Evolutionary conservation across 495 filamentous ascomycete genomes (phyloP), one percentile per base, ranked within the genome.

Genomic region (Lophiostoma macrostomum): DNA sequence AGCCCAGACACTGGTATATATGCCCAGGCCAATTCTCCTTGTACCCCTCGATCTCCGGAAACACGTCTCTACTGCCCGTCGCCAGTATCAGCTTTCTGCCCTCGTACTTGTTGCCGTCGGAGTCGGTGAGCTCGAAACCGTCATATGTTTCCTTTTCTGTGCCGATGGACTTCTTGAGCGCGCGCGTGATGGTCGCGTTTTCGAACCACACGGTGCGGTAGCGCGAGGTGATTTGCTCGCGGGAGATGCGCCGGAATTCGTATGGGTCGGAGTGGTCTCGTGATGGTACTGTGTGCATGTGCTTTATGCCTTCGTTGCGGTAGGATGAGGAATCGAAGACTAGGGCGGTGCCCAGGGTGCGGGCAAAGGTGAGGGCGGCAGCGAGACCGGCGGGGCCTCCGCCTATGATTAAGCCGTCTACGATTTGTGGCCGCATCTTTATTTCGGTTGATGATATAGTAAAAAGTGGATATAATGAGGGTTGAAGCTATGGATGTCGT

Each of bases 351-450:
- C 74, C 67, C 4, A 68, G 61, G 14, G 73, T 70, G 19, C 81
- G 79, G 0, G 73, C 73, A 2, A 82, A 70, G 5, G 56, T 63
- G 1, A 65, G 35, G 3, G 79, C 80, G 7, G 67, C 64, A 0
- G 75, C 57, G 8, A 85, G 72, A 7, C 80, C 82, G 5, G 77
- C 76, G 3, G 80, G 80, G 3, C 81, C 81, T 27, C 60, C 73
- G 56, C 81, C 81, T 23, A 84, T 71, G 62, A 85, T 76, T 12
- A 83, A 69, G 43, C 64, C 73, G 51, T 83, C 80, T 56, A 38
- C n/a, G 24, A 60, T 45, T 16, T 45, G 38, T 30, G 55, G 53
- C 8, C 34, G 35, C 20, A 37, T 34, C n/a, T n/a, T n/a, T n/a
- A n/a, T n/a, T n/a, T n/a, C n/a, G n/a, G n/a, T n/a, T n/a, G n/a